Base-by-base conservation (phyloP, 2,329 filamentous ascomycete species). In the Penicillium sp. region DNA sequence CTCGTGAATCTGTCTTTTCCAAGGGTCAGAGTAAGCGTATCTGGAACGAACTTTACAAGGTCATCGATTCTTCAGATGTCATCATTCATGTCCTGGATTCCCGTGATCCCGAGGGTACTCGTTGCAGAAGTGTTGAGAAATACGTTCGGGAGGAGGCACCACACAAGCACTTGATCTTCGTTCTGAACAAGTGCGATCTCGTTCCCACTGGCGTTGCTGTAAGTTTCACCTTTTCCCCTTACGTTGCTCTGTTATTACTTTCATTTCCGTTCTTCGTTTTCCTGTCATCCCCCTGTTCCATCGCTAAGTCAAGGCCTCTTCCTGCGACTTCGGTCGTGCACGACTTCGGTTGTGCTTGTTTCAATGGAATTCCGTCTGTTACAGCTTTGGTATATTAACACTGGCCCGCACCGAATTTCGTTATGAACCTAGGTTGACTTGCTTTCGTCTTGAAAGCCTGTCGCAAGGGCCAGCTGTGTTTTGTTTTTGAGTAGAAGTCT, bases 301-400 rank as follows among this genome's bases (percentile, higher is more conserved):
- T 80, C 83, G 91, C 94, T 91, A 95, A 94, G 93, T 95, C 89
- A 90, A 88, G 87, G 80, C 85, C 80, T 81, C 84, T 84, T 85
- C 87, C 80, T 78, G 78, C 85, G 82, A 79, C 78, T 75, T 73
- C 56, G 77, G 68, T 70, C 73, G 73, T 79, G 44, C 44, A 54
- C 22, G 14, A 42, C 51, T 41, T 37, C 45, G 51, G 44, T 54
- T 19, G 37, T 54, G 75, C 77, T 81, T 72, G 75, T 51, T 41
- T 75, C 82, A 74, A 86, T 94, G 90, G 88, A 87, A 87, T 85
- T 81, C 77, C 78, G 84, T 90, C 92, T 95, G 94, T 99, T 99
- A 99, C 90, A 91, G 88, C 88, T 86, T 90, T 97, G 94, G 94
- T 88, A 97, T 85, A 99, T 87, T 75, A 81, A 97, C 81, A 82